phyloP scores from a whole-genome alignment of 495 filamentous ascomycete species.

The Geoglossum glabrum region DNA sequence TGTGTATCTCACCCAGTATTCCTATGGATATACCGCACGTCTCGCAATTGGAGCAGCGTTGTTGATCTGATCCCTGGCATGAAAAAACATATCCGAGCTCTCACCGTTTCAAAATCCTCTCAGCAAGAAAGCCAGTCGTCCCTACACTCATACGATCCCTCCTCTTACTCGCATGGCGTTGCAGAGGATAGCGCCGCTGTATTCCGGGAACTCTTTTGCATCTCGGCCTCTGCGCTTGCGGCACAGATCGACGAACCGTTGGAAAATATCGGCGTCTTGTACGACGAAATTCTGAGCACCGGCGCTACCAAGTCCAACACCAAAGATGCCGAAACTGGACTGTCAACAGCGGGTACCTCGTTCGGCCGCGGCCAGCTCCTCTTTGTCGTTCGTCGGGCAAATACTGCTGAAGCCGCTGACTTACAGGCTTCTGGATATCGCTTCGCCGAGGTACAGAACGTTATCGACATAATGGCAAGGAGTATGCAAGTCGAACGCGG shows the following conservation, averaged over 20 bases:
- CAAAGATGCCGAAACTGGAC: constrained; percentile 7
- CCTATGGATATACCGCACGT: constrained; percentile 69
- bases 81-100: constrained; percentile 26
- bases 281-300: constrained; percentile 57
- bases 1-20: constrained; percentile 60
- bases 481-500: constrained; percentile 47
- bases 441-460: constrained; percentile 49
- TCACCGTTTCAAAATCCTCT: constrained; percentile 20
- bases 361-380: constrained; percentile 59
- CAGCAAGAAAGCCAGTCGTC: neutral
- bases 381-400: constrained; percentile 51
- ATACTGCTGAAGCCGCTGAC: constrained; percentile 33
- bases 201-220: constrained; percentile 72
- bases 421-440: constrained; percentile 55
- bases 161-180: constrained; percentile 13
- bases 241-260: constrained; percentile 39
- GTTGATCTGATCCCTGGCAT: constrained; percentile 49
- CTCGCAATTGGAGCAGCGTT: constrained; percentile 51
- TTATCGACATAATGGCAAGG: constrained; percentile 41
- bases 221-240: constrained; percentile 56
- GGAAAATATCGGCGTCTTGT: constrained; percentile 48
- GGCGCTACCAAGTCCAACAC: too few relatives aligned
- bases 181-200: constrained; percentile 36
- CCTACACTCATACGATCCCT: constrained; percentile 5
- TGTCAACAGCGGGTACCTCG: constrained; percentile 8